Base-by-base conservation (phyloP, 2,329 filamentous ascomycete genomes). In the Stylonectria norvegica region DNA sequence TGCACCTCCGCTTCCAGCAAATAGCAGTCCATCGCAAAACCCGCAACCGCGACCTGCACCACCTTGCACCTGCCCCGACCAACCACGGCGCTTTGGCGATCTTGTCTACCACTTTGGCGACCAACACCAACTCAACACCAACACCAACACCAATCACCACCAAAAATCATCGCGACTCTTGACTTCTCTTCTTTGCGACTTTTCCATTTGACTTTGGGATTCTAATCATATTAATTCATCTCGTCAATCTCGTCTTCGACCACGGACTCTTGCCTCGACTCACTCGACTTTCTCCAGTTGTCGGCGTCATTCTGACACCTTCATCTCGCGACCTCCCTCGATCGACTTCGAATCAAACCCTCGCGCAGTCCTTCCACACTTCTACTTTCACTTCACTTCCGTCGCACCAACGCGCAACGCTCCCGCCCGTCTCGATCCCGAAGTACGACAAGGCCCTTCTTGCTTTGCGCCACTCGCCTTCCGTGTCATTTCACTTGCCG, bases 21-120 rank as follows among this genome's bases (percentile, higher is more conserved):
- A 33, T 40, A 42, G 42, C 31, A 39, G 40, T 41, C 19, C 17
- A 45, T 34, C 48, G 40, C 37, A 42, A 37, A 40, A 47, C 37
- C 38, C 10, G 10, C 31, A 20, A 34, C 31, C 17, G 11, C 31
- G 5, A 6, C 27, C 15, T 29, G 6, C 31, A 10, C 17, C 32
- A 5, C 16, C 32, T 20, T 8, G 17, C 17, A n/a, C 16, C 32
- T 20, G 17, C 32, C 17, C 19, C 19, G 20, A 35, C 33, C 19
- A 25, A 22, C 33, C 18, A 34, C 17, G 18, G 20, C 7, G 5
- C 12, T 19, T 14, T 34, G 27, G 27, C 27, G 27, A 29, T 29
- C 27, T 14, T 9, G 27, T 7, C 27, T 10, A 14, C 27, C 27
- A 14, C 15, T 14, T 8, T 9, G 12, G 27, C 27, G n/a, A 14